A percentile compares a stretch with the other conserved stretches of the same genome.
Evolutionary conservation across 176 grass and related monocot species (phyloP).

Genomic region (Zoysia japonica): DNA sequence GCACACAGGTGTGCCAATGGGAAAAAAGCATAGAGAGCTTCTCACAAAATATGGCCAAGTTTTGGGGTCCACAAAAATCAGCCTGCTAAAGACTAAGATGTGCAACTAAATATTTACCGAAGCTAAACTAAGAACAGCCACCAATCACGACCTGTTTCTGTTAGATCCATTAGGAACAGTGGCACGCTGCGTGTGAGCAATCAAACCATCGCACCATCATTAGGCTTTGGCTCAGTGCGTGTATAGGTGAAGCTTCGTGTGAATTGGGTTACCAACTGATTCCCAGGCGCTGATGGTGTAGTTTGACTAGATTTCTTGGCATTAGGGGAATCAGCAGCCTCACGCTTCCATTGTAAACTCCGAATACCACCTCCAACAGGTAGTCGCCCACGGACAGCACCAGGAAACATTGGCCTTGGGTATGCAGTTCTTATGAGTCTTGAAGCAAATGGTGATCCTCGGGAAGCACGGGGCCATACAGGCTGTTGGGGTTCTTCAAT

Average conservation of each 20-base stretch:
- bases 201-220: constrained; percentile 49
- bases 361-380: constrained; percentile 64
- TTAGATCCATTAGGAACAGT: constrained; percentile 37
- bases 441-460: constrained; percentile 55
- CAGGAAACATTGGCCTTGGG: constrained; percentile 48
- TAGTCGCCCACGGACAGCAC: constrained; percentile 49
- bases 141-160: constrained; percentile 34
- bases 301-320: constrained; percentile 41
- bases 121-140: constrained; percentile 12
- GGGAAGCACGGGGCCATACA: constrained; percentile 44
- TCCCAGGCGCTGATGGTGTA: constrained; percentile 26
- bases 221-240: constrained; percentile 51
- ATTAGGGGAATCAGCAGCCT: constrained; percentile 19
- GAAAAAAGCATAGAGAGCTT: constrained; percentile 22
- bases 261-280: constrained; percentile 23
- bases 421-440: constrained; percentile 63
- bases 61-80: constrained; percentile 38
- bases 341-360: constrained; percentile 93
- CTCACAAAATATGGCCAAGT: constrained; percentile 39
- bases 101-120: constrained; percentile 27
- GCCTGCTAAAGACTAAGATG: constrained; percentile 41
- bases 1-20: constrained; percentile 27
- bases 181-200: constrained; percentile 25
- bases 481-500: constrained; percentile 56
- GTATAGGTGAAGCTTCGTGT: constrained; percentile 79